These are phyloP conservation scores for Murraya paniculata DNA, from an alignment of 345 rosid genomes.

Conservation along the genomic window DNA sequence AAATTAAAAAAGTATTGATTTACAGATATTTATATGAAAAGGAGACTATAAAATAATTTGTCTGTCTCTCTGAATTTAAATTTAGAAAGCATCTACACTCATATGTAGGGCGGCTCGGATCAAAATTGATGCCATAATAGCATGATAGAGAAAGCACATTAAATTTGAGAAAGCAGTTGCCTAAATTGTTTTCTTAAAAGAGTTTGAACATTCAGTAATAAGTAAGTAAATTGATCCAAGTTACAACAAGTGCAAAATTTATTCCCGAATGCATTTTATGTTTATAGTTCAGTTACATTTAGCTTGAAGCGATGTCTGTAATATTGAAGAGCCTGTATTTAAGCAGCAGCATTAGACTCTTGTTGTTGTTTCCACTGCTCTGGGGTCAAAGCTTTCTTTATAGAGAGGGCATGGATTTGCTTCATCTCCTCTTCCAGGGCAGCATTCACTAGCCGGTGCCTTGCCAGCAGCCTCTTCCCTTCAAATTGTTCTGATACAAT, in stretches of 20 bases:
- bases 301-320: slow-evolving; percentile 1
- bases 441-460: slow-evolving; percentile 76
- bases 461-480: slow-evolving; percentile 85
- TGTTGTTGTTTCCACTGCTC: slow-evolving; percentile 68
- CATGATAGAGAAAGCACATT: background rate
- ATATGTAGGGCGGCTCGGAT: background rate
- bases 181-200: background rate
- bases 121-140: background rate
- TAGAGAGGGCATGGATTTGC: slow-evolving; percentile 88
- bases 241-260: background rate
- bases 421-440: slow-evolving; percentile 84
- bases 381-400: slow-evolving; percentile 68
- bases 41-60: too few relatives aligned
- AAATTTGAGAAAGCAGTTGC: background rate
- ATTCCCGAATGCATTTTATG: background rate
- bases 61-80: too few relatives aligned
- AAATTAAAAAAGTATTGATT: too few relatives aligned
- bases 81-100: too few relatives aligned
- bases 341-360: slow-evolving; percentile 39
- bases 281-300: background rate
- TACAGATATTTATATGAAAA: too few relatives aligned
- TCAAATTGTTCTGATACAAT: slow-evolving; percentile 71
- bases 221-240: background rate
- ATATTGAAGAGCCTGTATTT: slow-evolving; percentile 15
- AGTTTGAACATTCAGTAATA: background rate